A percentile compares a stretch with the other conserved stretches of the same genome.
phyloP scores from a whole-genome alignment of 441 rosid species.

The Adansonia grandidieri region DNA sequence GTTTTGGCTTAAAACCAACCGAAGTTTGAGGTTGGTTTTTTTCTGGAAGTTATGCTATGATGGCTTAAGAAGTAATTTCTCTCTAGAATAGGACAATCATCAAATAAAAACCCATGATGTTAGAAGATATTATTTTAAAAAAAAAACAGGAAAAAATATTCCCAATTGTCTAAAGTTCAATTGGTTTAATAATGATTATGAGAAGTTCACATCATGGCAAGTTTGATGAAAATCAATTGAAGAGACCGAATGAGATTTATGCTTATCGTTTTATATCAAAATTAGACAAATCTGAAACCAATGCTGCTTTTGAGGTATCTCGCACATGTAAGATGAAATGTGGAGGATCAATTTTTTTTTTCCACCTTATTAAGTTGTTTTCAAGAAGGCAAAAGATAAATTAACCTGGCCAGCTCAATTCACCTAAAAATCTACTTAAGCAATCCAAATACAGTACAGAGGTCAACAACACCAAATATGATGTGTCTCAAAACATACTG shows the following conservation, averaged over 20 bases:
- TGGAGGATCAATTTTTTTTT: not conserved
- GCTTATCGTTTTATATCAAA: not conserved
- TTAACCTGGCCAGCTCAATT: not conserved
- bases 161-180: not conserved
- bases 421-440: not conserved
- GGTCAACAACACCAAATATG: not conserved
- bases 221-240: not conserved
- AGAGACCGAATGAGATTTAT: not conserved
- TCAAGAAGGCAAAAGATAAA: conserved; percentile 4
- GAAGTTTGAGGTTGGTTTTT: not conserved
- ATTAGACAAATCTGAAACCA: not conserved
- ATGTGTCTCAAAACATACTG: conserved; percentile 11
- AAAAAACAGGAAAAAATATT: not conserved
- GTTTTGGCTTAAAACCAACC: not conserved
- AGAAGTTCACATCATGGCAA: not conserved
- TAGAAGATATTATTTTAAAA: not conserved
- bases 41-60: not conserved
- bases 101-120: not conserved
- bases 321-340: not conserved
- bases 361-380: not conserved
- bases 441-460: not conserved
- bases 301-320: not conserved
- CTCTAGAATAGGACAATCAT: not conserved
- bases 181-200: no score
- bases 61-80: not conserved